These are phyloP conservation scores for Carpinus fangiana DNA, from an alignment of 306 rosid genomes.

Conservation along the genomic window DNA sequence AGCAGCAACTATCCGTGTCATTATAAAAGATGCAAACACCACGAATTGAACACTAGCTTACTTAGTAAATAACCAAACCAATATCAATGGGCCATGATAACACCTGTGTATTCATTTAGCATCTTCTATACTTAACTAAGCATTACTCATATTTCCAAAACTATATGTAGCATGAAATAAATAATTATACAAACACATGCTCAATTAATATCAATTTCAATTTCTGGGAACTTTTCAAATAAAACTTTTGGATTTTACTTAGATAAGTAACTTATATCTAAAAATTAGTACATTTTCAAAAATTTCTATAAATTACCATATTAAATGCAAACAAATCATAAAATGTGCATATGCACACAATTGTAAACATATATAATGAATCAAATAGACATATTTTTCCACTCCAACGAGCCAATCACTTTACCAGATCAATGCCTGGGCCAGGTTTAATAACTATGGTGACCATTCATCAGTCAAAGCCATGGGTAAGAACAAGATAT, in stretches of 20 bases:
- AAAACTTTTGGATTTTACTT: neutral
- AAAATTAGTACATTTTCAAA: neutral
- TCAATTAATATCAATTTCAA: neutral
- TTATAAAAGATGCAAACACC: too few relatives aligned
- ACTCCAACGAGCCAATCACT: neutral
- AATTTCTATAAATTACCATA: neutral
- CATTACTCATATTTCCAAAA: neutral
- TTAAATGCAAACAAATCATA: neutral
- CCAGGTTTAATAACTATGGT: neutral
- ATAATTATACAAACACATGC: neutral
- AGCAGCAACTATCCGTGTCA: conserved; percentile 3
- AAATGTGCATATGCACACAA: neutral
- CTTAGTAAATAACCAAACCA: neutral
- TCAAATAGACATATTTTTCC: too few relatives aligned
- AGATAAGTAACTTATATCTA: neutral
- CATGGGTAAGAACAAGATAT: neutral
- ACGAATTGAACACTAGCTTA: neutral
- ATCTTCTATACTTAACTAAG: neutral
- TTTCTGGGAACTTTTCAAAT: neutral
- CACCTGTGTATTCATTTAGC: neutral
- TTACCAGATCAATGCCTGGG: neutral
- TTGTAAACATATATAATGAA: too few relatives aligned
- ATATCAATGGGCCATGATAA: too few relatives aligned
- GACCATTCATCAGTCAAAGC: neutral
- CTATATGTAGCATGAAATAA: neutral